A percentile compares a stretch with the other conserved stretches of the same genome.
phyloP scores from a whole-genome alignment of 2,329 filamentous ascomycete species.

The Colletotrichum lini region DNA sequence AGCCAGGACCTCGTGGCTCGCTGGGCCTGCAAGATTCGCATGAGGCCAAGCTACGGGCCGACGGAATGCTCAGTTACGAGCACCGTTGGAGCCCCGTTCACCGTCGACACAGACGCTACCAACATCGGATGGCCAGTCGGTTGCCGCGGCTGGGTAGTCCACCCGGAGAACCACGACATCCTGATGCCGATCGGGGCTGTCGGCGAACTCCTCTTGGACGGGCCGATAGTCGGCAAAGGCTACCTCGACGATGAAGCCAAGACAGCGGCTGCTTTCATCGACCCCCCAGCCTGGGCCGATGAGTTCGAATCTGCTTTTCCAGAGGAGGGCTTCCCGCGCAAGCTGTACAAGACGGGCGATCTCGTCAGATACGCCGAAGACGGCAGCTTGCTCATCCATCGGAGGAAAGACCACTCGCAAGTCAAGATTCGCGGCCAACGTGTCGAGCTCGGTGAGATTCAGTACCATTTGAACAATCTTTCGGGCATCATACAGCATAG shows the following conservation, averaged over 20 bases:
- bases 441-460: slow-evolving; percentile 34
- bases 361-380: slow-evolving; percentile 35
- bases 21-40: slow-evolving; percentile 44
- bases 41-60: slow-evolving; percentile 49
- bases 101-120: slow-evolving; percentile 6
- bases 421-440: slow-evolving; percentile 44
- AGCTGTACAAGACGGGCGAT: slow-evolving; percentile 41
- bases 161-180: slow-evolving; percentile 40
- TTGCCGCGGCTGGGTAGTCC: slow-evolving; percentile 46
- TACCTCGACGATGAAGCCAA: slow-evolving; percentile 32
- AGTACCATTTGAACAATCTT: slow-evolving; percentile 24
- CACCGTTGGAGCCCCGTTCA: slow-evolving; percentile 51
- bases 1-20: slow-evolving; percentile 42
- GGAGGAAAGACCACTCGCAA: slow-evolving; percentile 43
- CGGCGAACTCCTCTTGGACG: slow-evolving; percentile 36
- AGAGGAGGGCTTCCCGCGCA: not conserved
- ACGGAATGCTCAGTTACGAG: slow-evolving; percentile 45
- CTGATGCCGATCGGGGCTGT: slow-evolving; percentile 34
- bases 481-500: not conserved
- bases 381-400: slow-evolving; percentile 35
- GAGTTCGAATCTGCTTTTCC: accelerated
- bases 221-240: slow-evolving; percentile 24
- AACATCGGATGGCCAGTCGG: slow-evolving; percentile 47
- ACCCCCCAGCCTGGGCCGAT: slow-evolving; percentile 16
- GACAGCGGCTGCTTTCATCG: slow-evolving; percentile 20